Percentiles rank a stretch among this genome's conserved stretches.
Conservation (phyloP, 176 grass and related monocot genomes). For the Lolium multiflorum region DNA sequence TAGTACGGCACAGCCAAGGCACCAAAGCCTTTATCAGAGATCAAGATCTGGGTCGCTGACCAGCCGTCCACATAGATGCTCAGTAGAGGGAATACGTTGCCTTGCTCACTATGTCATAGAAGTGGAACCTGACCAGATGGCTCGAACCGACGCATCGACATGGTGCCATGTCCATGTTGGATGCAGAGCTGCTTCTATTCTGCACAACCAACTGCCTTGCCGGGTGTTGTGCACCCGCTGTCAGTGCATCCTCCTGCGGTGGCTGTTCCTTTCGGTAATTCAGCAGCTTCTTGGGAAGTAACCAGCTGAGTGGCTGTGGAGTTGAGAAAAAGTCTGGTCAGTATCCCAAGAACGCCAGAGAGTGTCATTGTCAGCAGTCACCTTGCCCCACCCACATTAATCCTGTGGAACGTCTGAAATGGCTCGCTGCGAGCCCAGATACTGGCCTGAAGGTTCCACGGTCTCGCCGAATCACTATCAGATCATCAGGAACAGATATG, state of each 20-base stretch:
- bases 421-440: constrained; percentile 60
- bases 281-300: constrained; percentile 47
- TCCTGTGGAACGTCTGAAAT: constrained; percentile 68
- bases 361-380: constrained; percentile 78
- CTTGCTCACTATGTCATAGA: constrained; percentile 93
- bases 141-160: constrained; percentile 55
- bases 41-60: constrained; percentile 64
- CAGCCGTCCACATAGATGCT: constrained; percentile 76
- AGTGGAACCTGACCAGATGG: constrained; percentile 87
- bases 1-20: constrained; percentile 69
- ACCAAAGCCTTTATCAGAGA: constrained; percentile 50
- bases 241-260: constrained; percentile 66
- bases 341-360: constrained; percentile 73
- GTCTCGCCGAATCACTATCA: constrained; percentile 62
- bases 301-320: constrained; percentile 18
- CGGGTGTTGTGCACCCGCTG: constrained; percentile 77
- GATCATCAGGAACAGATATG: constrained; percentile 73
- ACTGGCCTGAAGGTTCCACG: constrained; percentile 56
- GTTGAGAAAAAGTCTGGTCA: constrained; percentile 56
- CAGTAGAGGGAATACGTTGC: constrained; percentile 56
- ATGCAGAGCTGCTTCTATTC: constrained; percentile 40
- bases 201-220: constrained; percentile 60
- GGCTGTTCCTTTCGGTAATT: constrained; percentile 55
- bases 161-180: constrained; percentile 91
- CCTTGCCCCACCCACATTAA: constrained; percentile 78